These are phyloP conservation scores for Neurospora sp. DNA, from an alignment of 495 filamentous ascomycete species.

Conservation along the genomic window DNA sequence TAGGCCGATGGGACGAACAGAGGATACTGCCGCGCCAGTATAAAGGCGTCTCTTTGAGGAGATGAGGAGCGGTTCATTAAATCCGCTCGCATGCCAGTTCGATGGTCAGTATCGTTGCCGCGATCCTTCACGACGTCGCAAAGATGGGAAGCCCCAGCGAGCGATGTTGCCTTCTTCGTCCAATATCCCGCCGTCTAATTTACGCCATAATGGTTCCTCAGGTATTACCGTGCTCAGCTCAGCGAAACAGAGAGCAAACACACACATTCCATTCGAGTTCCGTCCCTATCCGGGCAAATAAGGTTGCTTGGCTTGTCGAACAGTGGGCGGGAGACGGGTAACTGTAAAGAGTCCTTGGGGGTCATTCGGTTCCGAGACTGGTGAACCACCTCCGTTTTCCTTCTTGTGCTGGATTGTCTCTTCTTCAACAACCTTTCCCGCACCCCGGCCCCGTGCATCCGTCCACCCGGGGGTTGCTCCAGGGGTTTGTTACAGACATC, in stretches of 20 bases:
- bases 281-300: background rate
- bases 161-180: background rate
- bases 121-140: background rate
- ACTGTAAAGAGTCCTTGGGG: background rate
- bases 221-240: background rate
- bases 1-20: background rate
- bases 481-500: background rate
- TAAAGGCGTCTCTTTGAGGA: background rate
- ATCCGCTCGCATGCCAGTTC: background rate
- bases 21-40: background rate
- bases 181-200: background rate
- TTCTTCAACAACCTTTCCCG: background rate
- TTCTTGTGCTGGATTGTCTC: background rate
- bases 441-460: background rate
- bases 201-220: background rate
- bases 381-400: background rate
- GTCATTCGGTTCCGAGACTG: background rate
- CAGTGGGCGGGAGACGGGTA: background rate
- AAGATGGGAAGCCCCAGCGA: background rate
- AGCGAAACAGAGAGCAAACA: background rate
- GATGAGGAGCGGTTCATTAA: background rate
- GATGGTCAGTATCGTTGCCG: background rate
- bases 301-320: background rate
- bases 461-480: background rate
- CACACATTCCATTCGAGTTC: background rate